Evolutionary conservation across 805 yeast species (phyloP).

Genomic region (Ogataea neopini): DNA sequence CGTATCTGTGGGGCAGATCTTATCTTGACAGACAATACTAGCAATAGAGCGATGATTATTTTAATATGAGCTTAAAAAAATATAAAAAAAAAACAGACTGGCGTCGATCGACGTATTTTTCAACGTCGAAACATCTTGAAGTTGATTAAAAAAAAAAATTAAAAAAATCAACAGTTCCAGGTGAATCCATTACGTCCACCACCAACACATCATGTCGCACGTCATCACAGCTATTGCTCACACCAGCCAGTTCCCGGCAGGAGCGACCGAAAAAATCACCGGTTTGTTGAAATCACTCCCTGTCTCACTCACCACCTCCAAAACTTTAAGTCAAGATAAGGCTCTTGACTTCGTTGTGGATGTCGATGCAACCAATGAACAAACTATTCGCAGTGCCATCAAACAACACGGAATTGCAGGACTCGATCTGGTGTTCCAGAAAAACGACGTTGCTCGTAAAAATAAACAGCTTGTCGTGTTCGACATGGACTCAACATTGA

Average conservation of each 20-base stretch:
- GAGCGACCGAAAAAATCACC: constrained; percentile 26
- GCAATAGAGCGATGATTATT: too few relatives aligned
- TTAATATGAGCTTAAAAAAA: not conserved
- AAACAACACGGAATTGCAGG: constrained; percentile 28
- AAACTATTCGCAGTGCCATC: constrained; percentile 22
- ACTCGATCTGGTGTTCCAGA: constrained; percentile 48
- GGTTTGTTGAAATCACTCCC: constrained; percentile 33
- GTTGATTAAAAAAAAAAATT: not conserved
- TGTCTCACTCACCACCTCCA: constrained; percentile 29
- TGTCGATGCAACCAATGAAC: constrained; percentile 20
- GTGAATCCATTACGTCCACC: not conserved
- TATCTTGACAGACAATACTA: too few relatives aligned
- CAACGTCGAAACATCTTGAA: constrained; percentile 1
- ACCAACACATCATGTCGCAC: constrained; percentile 26
- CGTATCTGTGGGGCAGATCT: too few relatives aligned
- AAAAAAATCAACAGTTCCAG: not conserved
- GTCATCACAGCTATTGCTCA: constrained; percentile 35
- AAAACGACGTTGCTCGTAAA: constrained; percentile 32
- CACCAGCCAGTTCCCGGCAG: constrained; percentile 22
- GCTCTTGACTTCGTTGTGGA: constrained; percentile 41
- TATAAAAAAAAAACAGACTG: not conserved
- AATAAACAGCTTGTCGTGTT: constrained; percentile 70
- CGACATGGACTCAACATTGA: constrained; percentile 97
- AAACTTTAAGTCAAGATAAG: constrained; percentile 34
- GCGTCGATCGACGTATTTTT: constrained; percentile 10